phyloP scores from a whole-genome alignment of 2,329 filamentous ascomycete species.

The Stemphylium beticola region DNA sequence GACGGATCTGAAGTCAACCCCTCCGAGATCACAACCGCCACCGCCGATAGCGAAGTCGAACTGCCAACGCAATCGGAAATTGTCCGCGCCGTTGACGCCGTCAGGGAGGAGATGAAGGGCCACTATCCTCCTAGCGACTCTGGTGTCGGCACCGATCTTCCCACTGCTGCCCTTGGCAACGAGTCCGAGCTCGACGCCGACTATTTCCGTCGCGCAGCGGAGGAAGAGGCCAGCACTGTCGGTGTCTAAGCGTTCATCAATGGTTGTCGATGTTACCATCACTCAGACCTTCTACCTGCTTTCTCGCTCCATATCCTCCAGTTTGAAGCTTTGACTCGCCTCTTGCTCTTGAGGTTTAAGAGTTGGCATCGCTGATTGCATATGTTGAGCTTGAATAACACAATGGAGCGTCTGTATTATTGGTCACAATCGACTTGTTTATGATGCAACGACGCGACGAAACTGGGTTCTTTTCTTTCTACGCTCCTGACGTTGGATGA shows the following conservation, averaged over 20 bases:
- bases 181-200: conserved; percentile 39
- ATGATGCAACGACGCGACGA: neutral
- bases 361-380: conserved; percentile 13
- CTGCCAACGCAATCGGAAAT: conserved; percentile 44
- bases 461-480: neutral
- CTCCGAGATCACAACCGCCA: conserved; percentile 34
- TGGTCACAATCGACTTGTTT: neutral
- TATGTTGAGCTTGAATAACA: conserved; percentile 5
- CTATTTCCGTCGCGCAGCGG: conserved; percentile 46
- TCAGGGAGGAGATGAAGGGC: conserved; percentile 38
- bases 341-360: conserved; percentile 1
- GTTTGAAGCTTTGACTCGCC: conserved; percentile 22
- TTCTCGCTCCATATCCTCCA: conserved; percentile 8
- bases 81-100: conserved; percentile 38
- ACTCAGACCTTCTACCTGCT: neutral
- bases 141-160: conserved; percentile 47
- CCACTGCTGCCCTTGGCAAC: conserved; percentile 37
- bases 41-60: conserved; percentile 23
- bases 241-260: conserved; percentile 17
- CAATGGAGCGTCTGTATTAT: neutral
- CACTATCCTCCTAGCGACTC: conserved; percentile 43
- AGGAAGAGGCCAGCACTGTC: conserved; percentile 48
- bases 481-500: neutral
- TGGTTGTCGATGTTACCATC: neutral
- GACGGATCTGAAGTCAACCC: conserved; percentile 33